A percentile compares a stretch with the other conserved stretches of the same genome.
Evolutionary conservation across 768 basidiomycete species (phyloP).

Genomic region (Lepiota brunneoincarnata): DNA sequence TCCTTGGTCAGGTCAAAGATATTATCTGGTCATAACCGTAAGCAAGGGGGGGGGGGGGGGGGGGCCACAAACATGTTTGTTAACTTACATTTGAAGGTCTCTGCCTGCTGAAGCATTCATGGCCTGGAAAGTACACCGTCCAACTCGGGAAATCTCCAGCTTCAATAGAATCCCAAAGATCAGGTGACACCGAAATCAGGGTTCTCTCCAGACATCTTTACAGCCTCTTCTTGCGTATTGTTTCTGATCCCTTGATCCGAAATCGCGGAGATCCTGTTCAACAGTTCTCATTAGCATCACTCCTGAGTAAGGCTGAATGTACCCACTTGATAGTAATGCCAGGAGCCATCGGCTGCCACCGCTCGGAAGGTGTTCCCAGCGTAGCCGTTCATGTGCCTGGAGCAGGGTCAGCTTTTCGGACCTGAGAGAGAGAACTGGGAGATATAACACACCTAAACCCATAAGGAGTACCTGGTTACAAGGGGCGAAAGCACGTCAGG

Average conservation of each 20-base stretch:
- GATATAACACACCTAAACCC: not conserved
- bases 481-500: not conserved
- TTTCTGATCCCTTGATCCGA: constrained; percentile 24
- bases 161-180: constrained; percentile 55
- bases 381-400: constrained; percentile 20
- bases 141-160: constrained; percentile 51
- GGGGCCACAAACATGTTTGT: too few species aligned
- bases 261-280: constrained; percentile 31
- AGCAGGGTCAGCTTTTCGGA: not conserved
- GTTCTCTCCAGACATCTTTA: constrained; percentile 34
- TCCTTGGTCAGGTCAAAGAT: constrained; percentile 51
- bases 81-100: constrained; percentile 36
- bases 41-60: too few species aligned
- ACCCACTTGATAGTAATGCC: constrained; percentile 53
- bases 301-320: not conserved
- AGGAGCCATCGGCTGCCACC: constrained; percentile 41
- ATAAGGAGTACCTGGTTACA: constrained; percentile 1
- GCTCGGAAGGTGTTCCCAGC: constrained; percentile 23
- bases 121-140: constrained; percentile 55
- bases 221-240: constrained; percentile 33
- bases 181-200: constrained; percentile 54
- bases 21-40: constrained; percentile 32
- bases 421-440: constrained; percentile 11
- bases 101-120: constrained; percentile 51
- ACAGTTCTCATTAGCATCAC: not conserved